phyloP scores from a whole-genome alignment of 345 rosid genomes.

The Murraya paniculata region DNA sequence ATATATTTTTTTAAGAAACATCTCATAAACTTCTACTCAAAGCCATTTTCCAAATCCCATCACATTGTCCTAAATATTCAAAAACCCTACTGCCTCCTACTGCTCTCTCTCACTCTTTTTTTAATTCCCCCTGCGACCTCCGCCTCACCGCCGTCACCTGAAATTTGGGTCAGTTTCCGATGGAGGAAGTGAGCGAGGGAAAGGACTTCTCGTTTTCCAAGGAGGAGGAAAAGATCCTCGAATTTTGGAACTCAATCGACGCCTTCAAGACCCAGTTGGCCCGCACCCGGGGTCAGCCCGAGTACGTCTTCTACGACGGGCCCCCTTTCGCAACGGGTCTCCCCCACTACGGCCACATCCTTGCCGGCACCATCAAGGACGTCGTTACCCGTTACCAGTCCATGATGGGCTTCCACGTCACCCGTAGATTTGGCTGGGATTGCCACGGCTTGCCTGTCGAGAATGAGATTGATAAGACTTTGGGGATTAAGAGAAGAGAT shows the following conservation, averaged over 20 bases:
- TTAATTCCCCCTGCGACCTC: background rate
- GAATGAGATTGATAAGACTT: constrained; percentile 72
- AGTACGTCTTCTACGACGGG: constrained; percentile 91
- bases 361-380: constrained; percentile 96
- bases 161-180: constrained; percentile 11
- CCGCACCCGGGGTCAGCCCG: constrained; percentile 58
- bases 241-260: constrained; percentile 60
- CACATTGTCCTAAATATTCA: too few relatives aligned
- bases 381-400: constrained; percentile 88
- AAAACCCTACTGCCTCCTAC: background rate
- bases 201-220: constrained; percentile 80
- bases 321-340: constrained; percentile 98
- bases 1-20: too few relatives aligned
- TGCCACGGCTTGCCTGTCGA: constrained; percentile 97
- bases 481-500: constrained; percentile 64
- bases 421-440: constrained; percentile 98
- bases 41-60: too few relatives aligned
- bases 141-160: background rate
- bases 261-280: constrained; percentile 81
- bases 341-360: constrained; percentile 97
- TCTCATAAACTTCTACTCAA: too few relatives aligned
- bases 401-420: constrained; percentile 87
- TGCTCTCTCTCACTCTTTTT: background rate
- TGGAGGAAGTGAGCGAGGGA: constrained; percentile 96
- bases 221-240: constrained; percentile 62